A percentile compares a stretch with the other conserved stretches of the same genome.
Conservation (phyloP, 257 asterid genomes). For the Nicotiana tomentosiformis region DNA sequence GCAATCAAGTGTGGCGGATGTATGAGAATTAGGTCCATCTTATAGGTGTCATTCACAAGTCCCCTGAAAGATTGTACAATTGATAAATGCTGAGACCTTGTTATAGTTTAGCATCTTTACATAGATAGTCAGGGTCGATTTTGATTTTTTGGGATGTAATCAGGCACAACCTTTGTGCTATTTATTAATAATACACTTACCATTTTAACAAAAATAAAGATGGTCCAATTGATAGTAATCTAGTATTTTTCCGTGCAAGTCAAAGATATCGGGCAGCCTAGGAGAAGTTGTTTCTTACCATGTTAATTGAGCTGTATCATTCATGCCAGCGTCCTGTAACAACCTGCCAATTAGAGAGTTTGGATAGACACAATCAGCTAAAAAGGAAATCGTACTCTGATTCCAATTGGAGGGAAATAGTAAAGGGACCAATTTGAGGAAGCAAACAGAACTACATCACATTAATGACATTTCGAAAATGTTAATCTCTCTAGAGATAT, state of each 20-base stretch:
- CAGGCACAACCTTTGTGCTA: slow-evolving; percentile 72
- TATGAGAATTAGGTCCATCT: slow-evolving; percentile 85
- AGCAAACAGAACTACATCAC: neutral
- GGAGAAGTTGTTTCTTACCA: slow-evolving; percentile 37
- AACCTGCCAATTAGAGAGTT: slow-evolving; percentile 36
- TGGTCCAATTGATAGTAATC: neutral
- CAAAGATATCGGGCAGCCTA: neutral
- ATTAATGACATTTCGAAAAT: neutral
- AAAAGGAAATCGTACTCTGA: neutral
- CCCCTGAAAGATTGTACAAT: slow-evolving; percentile 48
- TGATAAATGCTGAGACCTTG: slow-evolving; percentile 31
- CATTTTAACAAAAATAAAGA: neutral
- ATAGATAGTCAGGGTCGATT: slow-evolving; percentile 75
- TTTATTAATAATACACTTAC: neutral
- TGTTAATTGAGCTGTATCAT: slow-evolving; percentile 65
- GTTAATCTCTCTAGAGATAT: too few species aligned
- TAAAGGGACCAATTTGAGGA: neutral
- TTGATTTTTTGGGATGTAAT: slow-evolving; percentile 75
- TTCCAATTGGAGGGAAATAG: neutral
- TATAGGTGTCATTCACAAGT: slow-evolving; percentile 82
- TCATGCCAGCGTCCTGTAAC: slow-evolving; percentile 91
- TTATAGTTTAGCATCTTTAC: slow-evolving; percentile 94
- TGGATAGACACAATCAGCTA: neutral
- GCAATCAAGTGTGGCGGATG: slow-evolving; percentile 93
- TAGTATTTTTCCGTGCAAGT: neutral